Evolutionary conservation across 768 basidiomycete species (phyloP).

Genomic region (Kwoniella botswanensis): DNA sequence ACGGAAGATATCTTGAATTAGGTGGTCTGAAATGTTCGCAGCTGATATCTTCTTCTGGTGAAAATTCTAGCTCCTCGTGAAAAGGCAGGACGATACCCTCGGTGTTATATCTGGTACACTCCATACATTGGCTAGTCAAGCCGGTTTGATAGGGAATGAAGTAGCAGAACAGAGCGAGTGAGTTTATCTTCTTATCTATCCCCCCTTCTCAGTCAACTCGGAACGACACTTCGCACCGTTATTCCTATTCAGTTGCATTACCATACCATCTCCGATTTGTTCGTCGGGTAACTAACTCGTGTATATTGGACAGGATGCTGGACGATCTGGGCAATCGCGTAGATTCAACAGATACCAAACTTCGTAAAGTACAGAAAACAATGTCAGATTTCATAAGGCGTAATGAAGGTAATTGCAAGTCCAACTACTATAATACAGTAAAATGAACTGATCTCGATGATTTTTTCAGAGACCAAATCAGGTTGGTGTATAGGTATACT

Average conservation of each 20-base stretch:
- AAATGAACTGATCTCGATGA: background rate
- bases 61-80: conserved; percentile 72
- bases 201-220: background rate
- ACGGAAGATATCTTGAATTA: no score
- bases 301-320: conserved; percentile 64
- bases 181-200: conserved; percentile 36
- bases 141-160: conserved; percentile 91
- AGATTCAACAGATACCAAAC: conserved; percentile 70
- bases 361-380: conserved; percentile 69
- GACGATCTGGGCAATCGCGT: conserved; percentile 77
- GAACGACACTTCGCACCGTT: no score
- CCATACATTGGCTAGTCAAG: conserved; percentile 82
- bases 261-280: no score
- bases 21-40: no score
- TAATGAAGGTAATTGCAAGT: conserved; percentile 68
- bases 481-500: conserved; percentile 89
- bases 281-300: no score
- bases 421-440: no score
- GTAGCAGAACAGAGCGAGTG: conserved; percentile 90
- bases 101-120: conserved; percentile 85
- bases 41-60: no score
- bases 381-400: conserved; percentile 82
- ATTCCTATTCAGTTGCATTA: no score
- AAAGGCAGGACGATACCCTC: conserved; percentile 86
- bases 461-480: conserved; percentile 75